Evolutionary conservation across 2,329 filamentous ascomycete species (phyloP).

Genomic region (Exophiala bonariae): DNA sequence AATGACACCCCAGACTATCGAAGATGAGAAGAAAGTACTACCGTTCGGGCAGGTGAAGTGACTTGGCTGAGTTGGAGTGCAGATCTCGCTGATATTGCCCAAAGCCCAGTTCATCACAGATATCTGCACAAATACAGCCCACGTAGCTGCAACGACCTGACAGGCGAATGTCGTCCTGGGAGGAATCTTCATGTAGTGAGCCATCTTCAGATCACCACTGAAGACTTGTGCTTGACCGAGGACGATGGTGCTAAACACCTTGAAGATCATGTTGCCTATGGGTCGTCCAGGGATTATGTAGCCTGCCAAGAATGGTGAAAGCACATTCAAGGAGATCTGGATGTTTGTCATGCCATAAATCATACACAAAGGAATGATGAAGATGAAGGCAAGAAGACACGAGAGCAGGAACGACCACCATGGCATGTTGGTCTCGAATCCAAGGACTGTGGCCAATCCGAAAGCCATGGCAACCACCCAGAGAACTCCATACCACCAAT

Average conservation of each 20-base stretch:
- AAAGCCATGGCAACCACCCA: constrained; percentile 62
- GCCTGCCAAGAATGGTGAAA: constrained; percentile 50
- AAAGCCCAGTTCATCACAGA: constrained; percentile 41
- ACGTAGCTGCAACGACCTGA: constrained; percentile 49
- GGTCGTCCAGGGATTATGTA: constrained; percentile 49
- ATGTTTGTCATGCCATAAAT: constrained; percentile 49
- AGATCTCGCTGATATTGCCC: constrained; percentile 44
- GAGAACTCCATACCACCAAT: constrained; percentile 48
- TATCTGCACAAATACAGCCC: constrained; percentile 47
- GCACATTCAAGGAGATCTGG: constrained; percentile 45
- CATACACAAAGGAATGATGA: constrained; percentile 50
- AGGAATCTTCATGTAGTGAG: constrained; percentile 53
- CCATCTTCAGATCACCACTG: constrained; percentile 52
- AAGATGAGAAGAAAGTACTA: constrained; percentile 50
- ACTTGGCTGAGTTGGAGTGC: constrained; percentile 41
- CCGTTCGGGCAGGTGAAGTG: constrained; percentile 52
- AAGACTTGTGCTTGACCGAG: constrained; percentile 49
- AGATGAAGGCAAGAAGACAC: constrained; percentile 46
- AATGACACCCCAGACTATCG: constrained; percentile 54
- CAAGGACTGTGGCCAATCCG: constrained; percentile 48
- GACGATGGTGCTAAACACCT: constrained; percentile 44
- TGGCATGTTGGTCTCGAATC: constrained; percentile 46
- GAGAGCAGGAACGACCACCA: constrained; percentile 48
- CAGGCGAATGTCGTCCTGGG: constrained; percentile 49
- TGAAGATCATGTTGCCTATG: constrained; percentile 52